These are phyloP conservation scores for Hericium alpestre DNA, from an alignment of 768 basidiomycete genomes.

Conservation along the genomic window DNA sequence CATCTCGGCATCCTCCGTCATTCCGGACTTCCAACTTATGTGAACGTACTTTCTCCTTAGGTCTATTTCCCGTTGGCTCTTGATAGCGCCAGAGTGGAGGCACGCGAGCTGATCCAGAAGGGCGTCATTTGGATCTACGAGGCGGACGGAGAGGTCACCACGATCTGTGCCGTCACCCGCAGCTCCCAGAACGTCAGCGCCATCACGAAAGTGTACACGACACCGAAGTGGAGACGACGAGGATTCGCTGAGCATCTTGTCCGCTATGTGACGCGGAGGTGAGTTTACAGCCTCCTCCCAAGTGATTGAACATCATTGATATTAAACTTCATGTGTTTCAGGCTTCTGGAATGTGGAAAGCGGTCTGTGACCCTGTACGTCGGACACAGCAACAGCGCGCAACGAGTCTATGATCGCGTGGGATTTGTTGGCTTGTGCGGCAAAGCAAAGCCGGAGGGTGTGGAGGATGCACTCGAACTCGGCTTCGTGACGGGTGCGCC, in stretches of 20 bases:
- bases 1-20: background rate
- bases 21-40: background rate
- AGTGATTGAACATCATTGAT: slow-evolving; percentile 6
- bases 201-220: slow-evolving; percentile 51
- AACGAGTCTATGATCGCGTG: slow-evolving; percentile 41
- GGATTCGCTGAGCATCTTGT: slow-evolving; percentile 46
- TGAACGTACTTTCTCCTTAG: slow-evolving; percentile 18
- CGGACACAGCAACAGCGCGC: slow-evolving; percentile 39
- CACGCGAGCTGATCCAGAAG: slow-evolving; percentile 34
- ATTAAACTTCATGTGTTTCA: slow-evolving; percentile 14
- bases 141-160: slow-evolving; percentile 29
- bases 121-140: slow-evolving; percentile 47
- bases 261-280: slow-evolving; percentile 34
- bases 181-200: slow-evolving; percentile 37
- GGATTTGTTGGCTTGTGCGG: slow-evolving; percentile 40
- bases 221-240: slow-evolving; percentile 30
- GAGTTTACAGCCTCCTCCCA: slow-evolving; percentile 12
- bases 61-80: slow-evolving; percentile 33
- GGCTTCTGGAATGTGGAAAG: slow-evolving; percentile 34
- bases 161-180: slow-evolving; percentile 50
- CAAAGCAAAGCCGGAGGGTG: slow-evolving; percentile 25
- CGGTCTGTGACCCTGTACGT: slow-evolving; percentile 45
- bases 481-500: slow-evolving; percentile 35
- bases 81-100: slow-evolving; percentile 32
- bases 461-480: slow-evolving; percentile 42